Evolutionary conservation across 371 early-diverging fungal species (phyloP).

Genomic region (Syncephalastrum sp.): DNA sequence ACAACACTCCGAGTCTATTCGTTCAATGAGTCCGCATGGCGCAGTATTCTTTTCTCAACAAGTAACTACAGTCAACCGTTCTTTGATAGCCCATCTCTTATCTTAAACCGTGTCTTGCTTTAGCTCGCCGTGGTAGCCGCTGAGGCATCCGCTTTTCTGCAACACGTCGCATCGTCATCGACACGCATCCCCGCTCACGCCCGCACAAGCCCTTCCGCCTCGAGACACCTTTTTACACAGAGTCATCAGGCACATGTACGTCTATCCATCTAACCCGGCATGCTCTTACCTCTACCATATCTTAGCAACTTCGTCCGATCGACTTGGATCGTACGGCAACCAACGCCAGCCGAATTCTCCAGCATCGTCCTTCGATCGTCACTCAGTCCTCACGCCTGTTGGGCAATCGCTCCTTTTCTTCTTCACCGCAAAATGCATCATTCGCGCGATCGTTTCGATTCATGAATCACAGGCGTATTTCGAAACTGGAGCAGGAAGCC

Average conservation of each 20-base stretch:
- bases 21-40: constrained; percentile 17
- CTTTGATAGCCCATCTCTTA: neutral
- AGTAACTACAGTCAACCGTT: constrained; percentile 4
- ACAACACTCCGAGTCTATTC: constrained; percentile 5
- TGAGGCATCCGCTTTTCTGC: constrained; percentile 14
- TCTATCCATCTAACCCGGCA: too few species aligned
- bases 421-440: constrained; percentile 1
- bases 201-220: too few species aligned
- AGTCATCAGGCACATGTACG: too few species aligned
- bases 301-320: constrained; percentile 4
- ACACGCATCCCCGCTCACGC: neutral
- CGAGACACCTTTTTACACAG: too few species aligned
- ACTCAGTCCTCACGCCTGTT: neutral
- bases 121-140: constrained; percentile 18
- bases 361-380: constrained; percentile 5
- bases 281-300: constrained; percentile 3
- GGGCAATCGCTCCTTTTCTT: constrained; percentile 8
- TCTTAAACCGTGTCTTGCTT: neutral
- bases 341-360: constrained; percentile 1
- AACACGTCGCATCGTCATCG: constrained; percentile 10
- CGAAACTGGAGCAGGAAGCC: constrained; percentile 64
- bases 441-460: constrained; percentile 28
- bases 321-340: constrained; percentile 6
- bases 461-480: constrained; percentile 50
- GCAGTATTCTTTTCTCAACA: constrained; percentile 16